Evolutionary conservation across 2,329 filamentous ascomycete genomes (phyloP), one percentile per base, ranked within the genome.

Genomic region (Ophiostoma himal-ulmi): DNA sequence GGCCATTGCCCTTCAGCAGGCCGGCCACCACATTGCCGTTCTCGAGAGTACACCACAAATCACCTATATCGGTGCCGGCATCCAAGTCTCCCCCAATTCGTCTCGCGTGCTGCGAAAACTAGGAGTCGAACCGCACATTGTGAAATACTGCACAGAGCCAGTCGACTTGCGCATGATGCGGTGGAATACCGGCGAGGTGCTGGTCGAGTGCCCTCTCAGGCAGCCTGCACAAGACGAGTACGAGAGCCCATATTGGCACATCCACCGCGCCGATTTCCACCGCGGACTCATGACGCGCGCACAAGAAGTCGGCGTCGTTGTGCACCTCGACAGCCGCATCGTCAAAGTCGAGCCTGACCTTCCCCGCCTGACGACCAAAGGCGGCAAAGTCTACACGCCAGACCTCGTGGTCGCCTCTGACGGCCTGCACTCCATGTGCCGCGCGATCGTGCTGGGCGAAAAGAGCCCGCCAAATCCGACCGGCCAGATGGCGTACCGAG

Each of bases 11-110:
- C 60, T 70, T 48, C 68, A 62, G 17, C 60, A 69, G 7, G 67
- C 70, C 22, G 71, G 71, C 72, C 73, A 74, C 70, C 39, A 52
- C 8, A 48, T 74, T 20, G 68, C 69, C 5, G 70, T 74, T 5
- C 67, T 74, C 72, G 79, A 80, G 72, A 77, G 77, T 69, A 78
- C 78, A 5, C 70, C 75, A 0, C 68, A 77, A 67, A 78, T 77
- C 75, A 75, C 75, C 30, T 78, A 79, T 70, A 77, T 78, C 30
- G 79, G 78, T 34, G 84, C 84, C 8, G 84, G 84, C 1, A 78
- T 86, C n/a, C 84, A 86, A 72, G 78, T 85, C 4, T 85, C 83
- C 0, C 83, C 84, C 5, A 84, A 84, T 69, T 79, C 81, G 0
- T 82, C 83, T 1, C 80, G 81, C 10, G 78, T 86, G 7, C 77